Base-by-base conservation (phyloP, 495 filamentous ascomycete species). In the Lasiosphaeris hirsuta region DNA sequence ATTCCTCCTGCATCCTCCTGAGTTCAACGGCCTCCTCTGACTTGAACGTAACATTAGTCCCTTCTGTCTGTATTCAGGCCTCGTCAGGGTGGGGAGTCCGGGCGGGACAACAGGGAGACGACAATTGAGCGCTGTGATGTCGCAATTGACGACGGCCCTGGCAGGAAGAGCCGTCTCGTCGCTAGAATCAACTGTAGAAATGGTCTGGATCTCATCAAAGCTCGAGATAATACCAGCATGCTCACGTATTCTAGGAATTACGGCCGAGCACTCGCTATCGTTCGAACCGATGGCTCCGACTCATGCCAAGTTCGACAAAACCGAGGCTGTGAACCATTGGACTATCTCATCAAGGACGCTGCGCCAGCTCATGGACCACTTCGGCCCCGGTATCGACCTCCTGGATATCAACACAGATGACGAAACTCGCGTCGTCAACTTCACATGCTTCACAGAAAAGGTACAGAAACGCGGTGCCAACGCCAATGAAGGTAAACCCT, bases 391-490 rank as follows among this genome's bases (percentile, higher is more conserved):
- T 23, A 93, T 95, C 13, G 94, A 98, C 68, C 89, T 95, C 59
- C 79, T 98, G 7, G 92, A 96, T 60, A 88, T 97, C 52, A 89
- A 87, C 66, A 84, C 85, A 7, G 88, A 95, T 37, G 71, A 74
- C 14, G 76, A 79, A 0, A 64, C 65, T n/a, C 55, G 56, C 30
- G 65, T 73, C 13, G 73, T 80, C 19, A 86, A 88, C 45, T 96
- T 98, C 62, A 97, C 90, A 1, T 97, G 92, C 69, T 97, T 93
- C 64, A 97, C 93, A 1, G 94, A 96, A 63, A 96, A 94, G 69
- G 82, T 92, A 23, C 64, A 69, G 41, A 69, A 66, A 46, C 63
- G 63, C n/a, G 61, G 62, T 38, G 82, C 81, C 50, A 86, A 88
- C 49, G 86, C 87, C 56, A 90, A 90, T 10, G 94, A 89, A 77